Evolutionary conservation across 331 rosid species (phyloP).

Genomic region (Rhamnella rubrinervis): DNA sequence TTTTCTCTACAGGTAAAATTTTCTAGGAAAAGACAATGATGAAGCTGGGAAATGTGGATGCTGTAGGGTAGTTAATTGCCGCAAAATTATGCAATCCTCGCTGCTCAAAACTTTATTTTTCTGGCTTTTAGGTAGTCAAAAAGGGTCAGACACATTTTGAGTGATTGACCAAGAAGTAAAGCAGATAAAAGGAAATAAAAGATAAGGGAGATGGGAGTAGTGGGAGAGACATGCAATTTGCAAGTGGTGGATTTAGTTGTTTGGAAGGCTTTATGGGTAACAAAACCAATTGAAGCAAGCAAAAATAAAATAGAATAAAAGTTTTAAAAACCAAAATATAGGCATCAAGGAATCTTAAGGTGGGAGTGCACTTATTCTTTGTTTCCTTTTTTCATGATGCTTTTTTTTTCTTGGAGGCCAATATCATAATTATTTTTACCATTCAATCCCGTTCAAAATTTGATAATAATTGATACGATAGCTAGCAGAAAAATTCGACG

Average conservation of each 20-base stretch:
- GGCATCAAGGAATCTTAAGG: slow-evolving; percentile 10
- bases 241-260: slow-evolving; percentile 24
- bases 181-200: slow-evolving; percentile 1
- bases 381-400: slow-evolving; percentile 10
- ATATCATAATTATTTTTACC: not conserved
- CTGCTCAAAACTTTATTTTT: slow-evolving; percentile 5
- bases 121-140: slow-evolving; percentile 36
- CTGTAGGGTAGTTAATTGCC: not conserved
- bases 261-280: not conserved
- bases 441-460: no score
- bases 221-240: slow-evolving; percentile 27
- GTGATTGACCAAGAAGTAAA: slow-evolving; percentile 23
- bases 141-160: slow-evolving; percentile 16
- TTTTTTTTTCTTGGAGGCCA: not conserved
- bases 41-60: no score
- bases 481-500: not conserved
- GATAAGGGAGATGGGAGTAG: slow-evolving; percentile 5
- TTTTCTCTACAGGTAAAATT: not conserved
- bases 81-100: slow-evolving; percentile 8
- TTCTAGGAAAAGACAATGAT: no score
- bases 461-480: no score
- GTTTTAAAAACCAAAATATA: not conserved
- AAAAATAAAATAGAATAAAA: not conserved
- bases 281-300: not conserved
- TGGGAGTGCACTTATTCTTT: slow-evolving; percentile 29